Conservation (phyloP, 495 filamentous ascomycete species). For the Penicillium diatomitis region DNA sequence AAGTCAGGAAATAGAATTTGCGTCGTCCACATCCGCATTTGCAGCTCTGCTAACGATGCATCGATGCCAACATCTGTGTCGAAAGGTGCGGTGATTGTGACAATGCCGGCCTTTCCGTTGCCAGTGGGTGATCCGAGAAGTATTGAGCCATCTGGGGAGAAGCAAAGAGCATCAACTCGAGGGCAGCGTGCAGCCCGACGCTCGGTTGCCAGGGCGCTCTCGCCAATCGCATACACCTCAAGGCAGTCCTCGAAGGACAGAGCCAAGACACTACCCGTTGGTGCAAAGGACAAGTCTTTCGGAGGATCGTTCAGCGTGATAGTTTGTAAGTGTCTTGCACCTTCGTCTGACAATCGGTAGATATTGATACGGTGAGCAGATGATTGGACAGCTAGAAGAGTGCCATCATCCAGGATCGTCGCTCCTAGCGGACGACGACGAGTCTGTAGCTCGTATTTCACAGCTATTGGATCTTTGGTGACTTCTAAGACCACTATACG, state of each 20-base stretch:
- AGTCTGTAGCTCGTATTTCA: conserved; percentile 73
- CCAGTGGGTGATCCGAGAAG: conserved; percentile 71
- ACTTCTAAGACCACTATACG: conserved; percentile 73
- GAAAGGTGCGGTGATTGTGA: conserved; percentile 74
- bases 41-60: conserved; percentile 49
- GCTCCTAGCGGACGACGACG: conserved; percentile 65
- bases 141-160: conserved; percentile 76
- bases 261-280: conserved; percentile 70
- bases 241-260: conserved; percentile 82
- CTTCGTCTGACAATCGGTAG: conserved; percentile 55
- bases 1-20: conserved; percentile 80
- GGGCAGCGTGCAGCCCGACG: conserved; percentile 75
- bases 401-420: conserved; percentile 72
- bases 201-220: conserved; percentile 53
- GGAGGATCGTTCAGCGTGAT: conserved; percentile 68
- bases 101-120: conserved; percentile 54
- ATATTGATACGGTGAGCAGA: conserved; percentile 75
- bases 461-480: conserved; percentile 42
- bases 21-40: conserved; percentile 78
- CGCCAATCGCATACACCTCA: conserved; percentile 69
- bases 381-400: conserved; percentile 67
- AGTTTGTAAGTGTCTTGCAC: conserved; percentile 57
- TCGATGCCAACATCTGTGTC: conserved; percentile 44
- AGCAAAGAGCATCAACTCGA: conserved; percentile 66
- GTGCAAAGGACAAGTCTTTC: conserved; percentile 69